Evolutionary conservation across 163 green algal species (phyloP).

Genomic region (Chlamydomonas reinhardtii): DNA sequence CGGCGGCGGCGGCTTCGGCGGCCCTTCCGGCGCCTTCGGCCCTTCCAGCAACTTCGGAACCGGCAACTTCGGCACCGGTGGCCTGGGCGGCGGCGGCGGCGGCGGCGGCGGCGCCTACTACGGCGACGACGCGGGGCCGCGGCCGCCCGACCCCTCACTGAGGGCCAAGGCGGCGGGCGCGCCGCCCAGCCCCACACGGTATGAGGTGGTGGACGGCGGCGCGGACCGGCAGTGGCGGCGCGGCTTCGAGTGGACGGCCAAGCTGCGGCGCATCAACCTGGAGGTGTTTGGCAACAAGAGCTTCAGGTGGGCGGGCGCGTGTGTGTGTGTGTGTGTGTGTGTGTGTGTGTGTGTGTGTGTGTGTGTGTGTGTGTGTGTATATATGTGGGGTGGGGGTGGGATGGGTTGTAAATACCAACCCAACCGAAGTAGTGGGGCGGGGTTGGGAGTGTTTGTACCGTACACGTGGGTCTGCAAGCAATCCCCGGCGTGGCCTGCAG

Average conservation of each 20-base stretch:
- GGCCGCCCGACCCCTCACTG: conserved; percentile 31
- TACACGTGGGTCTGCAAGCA: too few relatives aligned
- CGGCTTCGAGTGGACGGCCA: conserved; percentile 66
- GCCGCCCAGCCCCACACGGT: conserved; percentile 19
- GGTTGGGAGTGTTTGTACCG: too few relatives aligned
- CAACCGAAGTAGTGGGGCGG: too few relatives aligned
- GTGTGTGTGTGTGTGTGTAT: not conserved
- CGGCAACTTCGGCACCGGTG: not conserved
- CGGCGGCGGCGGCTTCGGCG: not conserved
- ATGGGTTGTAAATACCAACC: too few relatives aligned
- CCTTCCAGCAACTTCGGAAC: not conserved
- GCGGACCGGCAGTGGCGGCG: conserved; percentile 42
- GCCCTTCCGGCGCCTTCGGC: not conserved
- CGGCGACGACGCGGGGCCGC: conserved; percentile 20
- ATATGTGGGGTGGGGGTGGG: too few relatives aligned
- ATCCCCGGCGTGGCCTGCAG: too few relatives aligned
- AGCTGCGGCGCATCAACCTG: conserved; percentile 65
- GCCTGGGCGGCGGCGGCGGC: not conserved
- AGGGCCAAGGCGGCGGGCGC: conserved; percentile 2
- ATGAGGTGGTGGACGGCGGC: conserved; percentile 38
- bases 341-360: not conserved
- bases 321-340: not conserved
- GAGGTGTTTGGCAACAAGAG: conserved; percentile 78
- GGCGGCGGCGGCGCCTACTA: not conserved
- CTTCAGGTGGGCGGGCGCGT: conserved; percentile 67